A percentile compares a stretch with the other conserved stretches of the same genome.
Conservation (phyloP, 257 asterid genomes). For the Verbascum thapsus region DNA sequence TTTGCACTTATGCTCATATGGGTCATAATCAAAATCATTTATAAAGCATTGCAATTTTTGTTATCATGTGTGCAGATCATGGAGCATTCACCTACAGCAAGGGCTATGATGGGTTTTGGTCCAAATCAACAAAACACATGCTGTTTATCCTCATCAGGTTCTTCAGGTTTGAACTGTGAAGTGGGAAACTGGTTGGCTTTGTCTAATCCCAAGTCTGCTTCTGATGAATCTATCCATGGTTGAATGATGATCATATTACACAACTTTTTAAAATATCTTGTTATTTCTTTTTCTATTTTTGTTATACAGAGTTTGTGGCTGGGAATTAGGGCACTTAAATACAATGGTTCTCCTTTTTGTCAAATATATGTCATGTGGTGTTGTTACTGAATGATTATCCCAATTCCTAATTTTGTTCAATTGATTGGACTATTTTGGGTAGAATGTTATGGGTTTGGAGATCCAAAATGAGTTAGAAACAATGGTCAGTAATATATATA, state of each 20-base stretch:
- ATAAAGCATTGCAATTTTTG: not conserved
- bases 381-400: too few species aligned
- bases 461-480: too few species aligned
- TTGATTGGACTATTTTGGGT: too few species aligned
- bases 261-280: constrained; percentile 24
- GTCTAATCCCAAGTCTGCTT: constrained; percentile 49
- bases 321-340: not conserved
- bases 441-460: too few species aligned
- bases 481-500: too few species aligned
- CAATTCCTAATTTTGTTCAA: too few species aligned
- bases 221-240: constrained; percentile 49
- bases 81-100: constrained; percentile 23
- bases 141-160: constrained; percentile 39
- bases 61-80: constrained; percentile 27
- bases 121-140: constrained; percentile 34
- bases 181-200: constrained; percentile 67
- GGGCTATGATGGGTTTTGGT: constrained; percentile 18
- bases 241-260: constrained; percentile 22
- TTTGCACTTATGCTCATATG: too few species aligned
- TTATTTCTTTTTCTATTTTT: not conserved
- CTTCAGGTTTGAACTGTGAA: constrained; percentile 42
- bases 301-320: not conserved
- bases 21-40: too few species aligned
- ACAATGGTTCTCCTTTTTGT: too few species aligned
- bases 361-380: too few species aligned